Conservation (phyloP, 257 asterid species). For the Paraleonurus japonicus region DNA sequence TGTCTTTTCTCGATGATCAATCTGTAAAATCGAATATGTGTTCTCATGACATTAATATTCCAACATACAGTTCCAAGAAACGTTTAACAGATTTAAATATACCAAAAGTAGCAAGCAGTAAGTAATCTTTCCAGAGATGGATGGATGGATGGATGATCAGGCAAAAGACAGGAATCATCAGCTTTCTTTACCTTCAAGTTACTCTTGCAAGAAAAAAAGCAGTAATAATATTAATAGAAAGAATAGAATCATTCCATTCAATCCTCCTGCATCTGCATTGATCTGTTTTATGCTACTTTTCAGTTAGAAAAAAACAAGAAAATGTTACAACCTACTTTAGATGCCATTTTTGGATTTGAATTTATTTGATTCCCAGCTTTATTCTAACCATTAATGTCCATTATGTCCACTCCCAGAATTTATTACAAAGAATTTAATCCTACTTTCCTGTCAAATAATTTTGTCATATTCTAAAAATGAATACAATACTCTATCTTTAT, state of each 20-base stretch:
- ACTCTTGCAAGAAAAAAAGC: neutral
- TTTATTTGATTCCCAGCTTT: neutral
- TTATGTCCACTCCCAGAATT: neutral
- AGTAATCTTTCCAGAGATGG: neutral
- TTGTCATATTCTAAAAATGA: too few relatives aligned
- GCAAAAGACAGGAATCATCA: constrained; percentile 9
- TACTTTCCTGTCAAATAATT: too few relatives aligned
- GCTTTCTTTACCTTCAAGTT: constrained; percentile 24
- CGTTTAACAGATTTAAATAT: neutral
- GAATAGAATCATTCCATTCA: neutral
- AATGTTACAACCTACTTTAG: neutral
- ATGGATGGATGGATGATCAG: constrained; percentile 11
- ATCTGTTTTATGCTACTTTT: neutral
- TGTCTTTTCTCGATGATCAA: neutral
- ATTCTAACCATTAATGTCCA: neutral
- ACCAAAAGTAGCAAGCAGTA: constrained; percentile 1
- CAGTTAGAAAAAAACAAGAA: neutral
- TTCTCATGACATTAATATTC: neutral
- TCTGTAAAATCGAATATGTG: neutral
- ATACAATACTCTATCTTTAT: too few relatives aligned
- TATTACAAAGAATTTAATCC: too few relatives aligned
- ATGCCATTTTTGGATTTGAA: neutral
- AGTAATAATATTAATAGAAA: neutral
- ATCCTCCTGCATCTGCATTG: neutral
- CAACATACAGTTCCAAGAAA: neutral